These are phyloP conservation scores for Endotrypanum monterogeii DNA, from an alignment of 208 protist species.

Conservation along the genomic window DNA sequence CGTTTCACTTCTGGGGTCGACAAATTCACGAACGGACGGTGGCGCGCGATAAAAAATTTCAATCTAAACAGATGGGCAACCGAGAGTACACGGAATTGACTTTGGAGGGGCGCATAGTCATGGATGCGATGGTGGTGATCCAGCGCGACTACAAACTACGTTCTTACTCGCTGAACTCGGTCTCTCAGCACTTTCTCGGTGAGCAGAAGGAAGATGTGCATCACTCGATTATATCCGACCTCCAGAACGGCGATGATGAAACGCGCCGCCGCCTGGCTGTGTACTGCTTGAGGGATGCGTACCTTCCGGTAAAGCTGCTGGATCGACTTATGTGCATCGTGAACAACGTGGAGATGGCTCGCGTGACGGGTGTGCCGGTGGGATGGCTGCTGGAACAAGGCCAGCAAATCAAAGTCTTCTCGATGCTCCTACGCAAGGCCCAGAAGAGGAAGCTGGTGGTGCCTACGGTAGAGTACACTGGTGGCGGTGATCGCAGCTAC, in stretches of 20 bases:
- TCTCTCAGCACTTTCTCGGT: slow-evolving; percentile 98
- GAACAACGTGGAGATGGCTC: slow-evolving; percentile 99
- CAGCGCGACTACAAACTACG: slow-evolving; percentile 98
- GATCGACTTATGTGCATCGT: slow-evolving; percentile 99
- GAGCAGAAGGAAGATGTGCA: slow-evolving; percentile 99
- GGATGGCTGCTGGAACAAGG: slow-evolving; percentile 96
- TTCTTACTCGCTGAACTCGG: slow-evolving; percentile 99
- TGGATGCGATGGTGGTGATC: slow-evolving; percentile 98
- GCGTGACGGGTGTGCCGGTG: slow-evolving; percentile 99
- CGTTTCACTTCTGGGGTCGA: slow-evolving; percentile 92
- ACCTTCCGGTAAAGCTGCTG: slow-evolving; percentile 96
- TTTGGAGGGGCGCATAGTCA: slow-evolving; percentile 96
- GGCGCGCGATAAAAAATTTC: slow-evolving; percentile 95
- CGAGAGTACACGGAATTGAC: slow-evolving; percentile 98
- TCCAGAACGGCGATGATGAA: slow-evolving; percentile 96
- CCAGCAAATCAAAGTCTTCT: slow-evolving; percentile 99
- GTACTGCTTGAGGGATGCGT: slow-evolving; percentile 99
- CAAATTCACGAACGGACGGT: slow-evolving; percentile 89
- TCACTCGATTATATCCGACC: slow-evolving; percentile 98
- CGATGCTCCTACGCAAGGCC: slow-evolving; percentile 90
- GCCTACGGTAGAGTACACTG: slow-evolving; percentile 75
- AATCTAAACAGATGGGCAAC: slow-evolving; percentile 98
- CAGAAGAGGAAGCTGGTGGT: slow-evolving; percentile 81
- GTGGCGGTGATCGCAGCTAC: slow-evolving; percentile 80
- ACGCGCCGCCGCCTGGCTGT: slow-evolving; percentile 97